Evolutionary conservation across 1,284 basidiomycete genomes (phyloP).

Genomic region (Cutaneotrichosporon cutaneum): DNA sequence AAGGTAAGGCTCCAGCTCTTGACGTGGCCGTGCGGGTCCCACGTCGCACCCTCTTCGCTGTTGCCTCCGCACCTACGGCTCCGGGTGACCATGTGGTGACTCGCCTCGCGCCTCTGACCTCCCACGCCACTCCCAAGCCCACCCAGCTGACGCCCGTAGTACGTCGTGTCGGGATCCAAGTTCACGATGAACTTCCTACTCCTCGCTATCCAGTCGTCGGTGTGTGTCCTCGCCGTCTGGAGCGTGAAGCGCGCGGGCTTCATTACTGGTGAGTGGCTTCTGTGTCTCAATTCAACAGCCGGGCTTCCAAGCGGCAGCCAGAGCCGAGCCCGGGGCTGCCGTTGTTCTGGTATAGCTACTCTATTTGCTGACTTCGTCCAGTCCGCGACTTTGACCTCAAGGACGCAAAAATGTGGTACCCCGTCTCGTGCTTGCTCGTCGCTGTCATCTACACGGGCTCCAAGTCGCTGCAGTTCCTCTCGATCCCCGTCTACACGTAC

Average conservation of each 20-base stretch:
- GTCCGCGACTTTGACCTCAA: slow-evolving; percentile 77
- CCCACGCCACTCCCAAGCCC: neutral
- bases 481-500: slow-evolving; percentile 83
- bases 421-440: slow-evolving; percentile 88
- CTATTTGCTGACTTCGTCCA: slow-evolving; percentile 16
- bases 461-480: slow-evolving; percentile 94
- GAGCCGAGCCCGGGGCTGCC: slow-evolving; percentile 6
- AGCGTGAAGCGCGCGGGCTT: slow-evolving; percentile 73
- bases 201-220: slow-evolving; percentile 83
- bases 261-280: slow-evolving; percentile 63
- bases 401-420: slow-evolving; percentile 92
- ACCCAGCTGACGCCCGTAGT: slow-evolving; percentile 58
- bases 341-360: neutral
- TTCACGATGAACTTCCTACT: slow-evolving; percentile 98
- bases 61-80: neutral
- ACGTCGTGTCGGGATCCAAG: slow-evolving; percentile 85
- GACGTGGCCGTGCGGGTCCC: neutral
- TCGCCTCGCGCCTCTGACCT: neutral
- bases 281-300: neutral
- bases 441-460: slow-evolving; percentile 97
- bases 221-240: slow-evolving; percentile 77
- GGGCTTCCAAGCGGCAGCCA: neutral
- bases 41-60: neutral
- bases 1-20: slow-evolving; percentile 69
- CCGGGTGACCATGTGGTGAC: neutral